Evolutionary conservation across 1,139 yeast species (phyloP), one percentile per base, ranked within the genome.

Genomic region (Petasospora rhodanensis): DNA sequence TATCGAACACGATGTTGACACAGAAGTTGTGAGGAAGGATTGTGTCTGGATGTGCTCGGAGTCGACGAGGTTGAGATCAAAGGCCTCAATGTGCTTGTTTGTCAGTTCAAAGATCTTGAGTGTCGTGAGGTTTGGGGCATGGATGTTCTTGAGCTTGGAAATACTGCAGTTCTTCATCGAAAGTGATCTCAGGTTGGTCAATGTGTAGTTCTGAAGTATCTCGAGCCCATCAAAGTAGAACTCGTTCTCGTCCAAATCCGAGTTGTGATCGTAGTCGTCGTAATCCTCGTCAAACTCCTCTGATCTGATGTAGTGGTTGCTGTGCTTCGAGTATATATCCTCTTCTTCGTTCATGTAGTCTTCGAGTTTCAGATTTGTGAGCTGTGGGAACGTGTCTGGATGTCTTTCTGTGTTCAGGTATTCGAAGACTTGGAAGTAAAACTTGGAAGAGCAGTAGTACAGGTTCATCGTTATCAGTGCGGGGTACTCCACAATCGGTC

Each of bases 341-440:
- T 47, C 52, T 12, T 43, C 45, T 28, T 47, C 52, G 20, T 42
- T 47, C 52, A 49, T 47, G 28, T 49, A 49, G 21, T 47, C 52
- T 19, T 40, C 43, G 4, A 49, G 30, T 22, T 45, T 49, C 22
- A 49, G 21, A 13, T 35, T 22, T 4, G 22, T 34, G 12, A 49
- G 28, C 5, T 21, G 11, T 6, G 51, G 52, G 28, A 49, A 42
- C 1, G 40, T 40, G 2, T 4, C 5, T 3, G 28, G 28, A 21
- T 39, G 41, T 12, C 31, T 40, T 3, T 12, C 11, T n/a, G 38
- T 13, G 25, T 47, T 32, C 6, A 47, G 26, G 29, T 37, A 35
- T 1, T 41, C 41, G 24, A 49, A 40, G 3, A 45, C 42, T 18
- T 47, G 38, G 11, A 42, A 38, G 28, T 45, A 39, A 31, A 49